These are phyloP conservation scores for Lachnellula cervina DNA, from an alignment of 2,329 filamentous ascomycete species.

Conservation along the genomic window DNA sequence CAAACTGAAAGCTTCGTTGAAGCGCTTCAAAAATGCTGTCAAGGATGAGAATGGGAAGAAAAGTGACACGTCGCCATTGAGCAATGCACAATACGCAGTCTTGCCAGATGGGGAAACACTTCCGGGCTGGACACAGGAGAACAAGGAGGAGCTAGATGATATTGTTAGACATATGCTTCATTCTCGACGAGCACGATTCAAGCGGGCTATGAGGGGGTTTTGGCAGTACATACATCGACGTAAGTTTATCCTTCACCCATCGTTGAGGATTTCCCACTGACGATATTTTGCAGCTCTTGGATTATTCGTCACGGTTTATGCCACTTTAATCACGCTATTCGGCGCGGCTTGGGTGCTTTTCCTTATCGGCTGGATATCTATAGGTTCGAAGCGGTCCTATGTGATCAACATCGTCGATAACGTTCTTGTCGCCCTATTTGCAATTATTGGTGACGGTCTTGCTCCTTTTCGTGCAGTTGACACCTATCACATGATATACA, in stretches of 20 bases:
- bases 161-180: conserved; percentile 86
- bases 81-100: conserved; percentile 69
- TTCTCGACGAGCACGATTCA: conserved; percentile 72
- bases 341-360: conserved; percentile 84
- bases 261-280: background rate
- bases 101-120: conserved; percentile 68
- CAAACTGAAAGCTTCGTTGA: conserved; percentile 20
- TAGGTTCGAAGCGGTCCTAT: conserved; percentile 66
- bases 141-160: conserved; percentile 74
- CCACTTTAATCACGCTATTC: conserved; percentile 77
- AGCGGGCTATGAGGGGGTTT: conserved; percentile 73
- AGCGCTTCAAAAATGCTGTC: conserved; percentile 8
- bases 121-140: conserved; percentile 68
- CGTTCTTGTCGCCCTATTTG: conserved; percentile 64
- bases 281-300: conserved; percentile 52
- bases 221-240: conserved; percentile 69
- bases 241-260: conserved; percentile 34
- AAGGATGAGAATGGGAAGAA: conserved; percentile 10
- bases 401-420: conserved; percentile 65
- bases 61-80: conserved; percentile 63
- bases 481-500: conserved; percentile 82
- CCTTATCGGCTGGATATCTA: conserved; percentile 84
- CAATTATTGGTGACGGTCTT: conserved; percentile 63
- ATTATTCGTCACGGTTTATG: conserved; percentile 78
- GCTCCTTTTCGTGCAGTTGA: conserved; percentile 73